Conservation (phyloP, 345 rosid genomes). For the Heritiera littoralis region DNA sequence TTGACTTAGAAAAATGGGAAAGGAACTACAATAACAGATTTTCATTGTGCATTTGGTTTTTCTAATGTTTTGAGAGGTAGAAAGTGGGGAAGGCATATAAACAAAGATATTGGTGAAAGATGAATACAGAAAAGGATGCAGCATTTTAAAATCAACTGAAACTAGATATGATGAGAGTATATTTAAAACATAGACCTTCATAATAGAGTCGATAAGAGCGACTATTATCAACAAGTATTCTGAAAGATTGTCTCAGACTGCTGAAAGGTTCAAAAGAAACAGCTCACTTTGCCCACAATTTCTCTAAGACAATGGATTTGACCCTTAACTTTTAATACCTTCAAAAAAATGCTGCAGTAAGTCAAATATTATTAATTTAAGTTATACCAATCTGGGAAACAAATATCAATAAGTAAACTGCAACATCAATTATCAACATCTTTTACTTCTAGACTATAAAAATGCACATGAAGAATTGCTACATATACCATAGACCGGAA, state of each 20-base stretch:
- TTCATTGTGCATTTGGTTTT: background rate
- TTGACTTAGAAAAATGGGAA: background rate
- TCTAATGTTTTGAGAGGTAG: background rate
- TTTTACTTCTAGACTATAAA: background rate
- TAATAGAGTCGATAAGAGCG: background rate
- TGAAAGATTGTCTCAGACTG: background rate
- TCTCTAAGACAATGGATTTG: background rate
- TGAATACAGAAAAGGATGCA: background rate
- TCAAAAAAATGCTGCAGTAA: background rate
- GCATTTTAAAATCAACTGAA: background rate
- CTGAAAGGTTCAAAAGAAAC: background rate
- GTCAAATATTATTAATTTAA: background rate
- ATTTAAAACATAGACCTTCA: background rate
- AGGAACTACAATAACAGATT: background rate
- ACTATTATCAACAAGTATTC: background rate
- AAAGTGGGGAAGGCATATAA: background rate
- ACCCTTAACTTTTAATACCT: background rate
- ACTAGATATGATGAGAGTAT: slow-evolving; percentile 9
- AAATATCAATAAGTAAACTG: background rate
- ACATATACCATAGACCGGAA: background rate
- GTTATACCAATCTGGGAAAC: background rate
- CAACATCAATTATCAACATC: background rate
- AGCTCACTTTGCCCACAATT: background rate
- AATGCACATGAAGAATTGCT: background rate
- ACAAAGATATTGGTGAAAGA: background rate